Percentiles rank a stretch among this genome's conserved stretches.
These are phyloP conservation scores for Candolleomyces aberdarensis DNA, from an alignment of 768 basidiomycete species.

Conservation along the genomic window DNA sequence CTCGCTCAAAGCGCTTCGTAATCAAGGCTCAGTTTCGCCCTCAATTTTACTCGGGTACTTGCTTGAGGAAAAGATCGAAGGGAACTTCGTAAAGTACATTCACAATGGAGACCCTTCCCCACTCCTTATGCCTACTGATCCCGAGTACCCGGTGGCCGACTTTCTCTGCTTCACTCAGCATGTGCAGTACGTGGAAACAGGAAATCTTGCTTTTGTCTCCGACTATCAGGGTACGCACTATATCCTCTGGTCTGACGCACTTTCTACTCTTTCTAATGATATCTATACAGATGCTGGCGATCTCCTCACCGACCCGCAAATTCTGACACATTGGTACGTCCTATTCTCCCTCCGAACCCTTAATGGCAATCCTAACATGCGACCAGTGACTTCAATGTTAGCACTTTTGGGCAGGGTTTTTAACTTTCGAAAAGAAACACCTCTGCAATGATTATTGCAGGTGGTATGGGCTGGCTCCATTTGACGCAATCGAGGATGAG, in stretches of 20 bases:
- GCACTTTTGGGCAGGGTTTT: neutral
- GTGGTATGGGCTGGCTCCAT: constrained; percentile 12
- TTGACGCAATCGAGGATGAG: neutral
- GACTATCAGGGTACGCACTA: constrained; percentile 15
- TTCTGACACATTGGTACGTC: constrained; percentile 9
- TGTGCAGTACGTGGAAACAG: constrained; percentile 14
- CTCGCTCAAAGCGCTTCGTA: neutral
- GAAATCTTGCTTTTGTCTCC: constrained; percentile 10
- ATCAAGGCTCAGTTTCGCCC: neutral
- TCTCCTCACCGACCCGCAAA: constrained; percentile 17
- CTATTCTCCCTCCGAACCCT: neutral
- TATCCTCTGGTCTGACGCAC: neutral
- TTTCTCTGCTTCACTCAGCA: constrained; percentile 17
- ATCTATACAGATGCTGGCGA: constrained; percentile 8
- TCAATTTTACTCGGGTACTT: constrained; percentile 4
- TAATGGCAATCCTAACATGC: neutral
- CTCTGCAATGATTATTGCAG: constrained; percentile 9
- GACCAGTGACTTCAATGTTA: neutral
- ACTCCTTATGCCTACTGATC: neutral
- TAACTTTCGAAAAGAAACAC: constrained; percentile 3
- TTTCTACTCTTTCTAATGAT: neutral
- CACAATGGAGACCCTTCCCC: constrained; percentile 12
- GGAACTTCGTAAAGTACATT: constrained; percentile 17
- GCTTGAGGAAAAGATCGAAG: constrained; percentile 13
- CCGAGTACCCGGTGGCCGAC: neutral